Base-by-base conservation (phyloP, 78 protist genomes). In the Dictyostelium brefeldianum region DNA sequence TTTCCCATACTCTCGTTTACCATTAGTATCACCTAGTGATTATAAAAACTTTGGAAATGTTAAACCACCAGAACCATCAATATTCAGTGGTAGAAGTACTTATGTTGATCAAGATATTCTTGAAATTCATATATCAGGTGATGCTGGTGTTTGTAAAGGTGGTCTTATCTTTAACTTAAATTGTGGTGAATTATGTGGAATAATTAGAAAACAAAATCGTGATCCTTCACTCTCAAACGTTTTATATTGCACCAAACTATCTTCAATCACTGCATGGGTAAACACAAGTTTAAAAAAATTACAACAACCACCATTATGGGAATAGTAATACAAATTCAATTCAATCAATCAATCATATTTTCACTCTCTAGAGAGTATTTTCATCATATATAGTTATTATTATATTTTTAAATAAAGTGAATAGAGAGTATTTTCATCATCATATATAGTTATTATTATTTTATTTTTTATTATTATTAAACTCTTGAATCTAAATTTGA, bases 231-330 rank as follows among this genome's bases (percentile, higher is more conserved):
- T 31, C 20, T 31, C 75, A 27, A 67, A 67, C 31, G 75, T 67
- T 17, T 29, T 67, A 29, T 29, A 25, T 25, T 67, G 75, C 18
- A 67, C 75, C 9, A 67, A 36, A 29, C 11, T 15, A 29, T 41
- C 29, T 29, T 15, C 75, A 31, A 67, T 67, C 5, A 27, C 43
- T 14, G 75, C 75, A 5, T 67, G 75, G 75, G 75, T 67, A 5
- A 31, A 67, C 15, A 67, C 75, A 10, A 18, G 47, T 15, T 67
- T 67, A 31, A 67, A 67, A n/a, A 67, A 67, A 67, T 31, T 31
- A 31, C 50, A 67, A 67, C 47, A 67, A 31, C 75, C 75, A 31
- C 75, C 75, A 67, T 31, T 67, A 67, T 67, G 75, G 75, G 48
- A 67, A 12, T 31, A 67, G 31, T n/a, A n/a, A n/a, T n/a, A n/a